Base-by-base conservation (phyloP, 2,329 filamentous ascomycete species). In the Fusarium proliferatum region DNA sequence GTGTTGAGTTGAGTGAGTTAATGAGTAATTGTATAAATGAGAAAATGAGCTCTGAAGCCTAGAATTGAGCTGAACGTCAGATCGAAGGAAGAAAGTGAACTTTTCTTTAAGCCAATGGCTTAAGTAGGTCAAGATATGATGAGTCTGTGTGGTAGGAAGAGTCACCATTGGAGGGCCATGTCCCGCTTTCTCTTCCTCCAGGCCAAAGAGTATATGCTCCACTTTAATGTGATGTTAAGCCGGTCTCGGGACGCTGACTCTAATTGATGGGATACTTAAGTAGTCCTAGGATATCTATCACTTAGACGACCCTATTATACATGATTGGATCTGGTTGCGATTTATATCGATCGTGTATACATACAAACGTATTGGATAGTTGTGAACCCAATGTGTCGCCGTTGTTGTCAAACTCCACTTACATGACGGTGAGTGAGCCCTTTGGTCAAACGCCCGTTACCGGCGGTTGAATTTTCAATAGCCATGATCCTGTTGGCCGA, bases 391-490 rank as follows among this genome's bases (percentile, higher is more conserved):
- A 23, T 36, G 9, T 38, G 21, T n/a, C 17, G 39, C 36, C 19
- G n/a, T 11, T 38, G 28, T 8, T 13, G 26, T 28, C 17, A 26
- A 61, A 42, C 15, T 28, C 13, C 17, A 33, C 19, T 28, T 9
- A 39, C 23, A 28, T 51, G 13, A 9, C 26, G 46, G 30, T 34
- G 5, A 34, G 23, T 39, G 51, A 28, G 33, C 23, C 33, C n/a
- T 16, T 8, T 33, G 9, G 34, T 34, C 13, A 17, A 41, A 34
- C 36, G 11, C 64, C 64, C 70, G 61, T 65, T 49, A 66, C 65
- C 42, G 48, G 67, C 43, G 53, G 41, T 49, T 64, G 73, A 66
- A 74, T 76, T 76, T 77, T 65, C 67, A 77, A 76, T 72, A 49
- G 51, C 34, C 46, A 56, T 57, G 45, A 55, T 51, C 49, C 56